Evolutionary conservation across 2,329 filamentous ascomycete genomes (phyloP).

Genomic region (Ramularia endophylla): DNA sequence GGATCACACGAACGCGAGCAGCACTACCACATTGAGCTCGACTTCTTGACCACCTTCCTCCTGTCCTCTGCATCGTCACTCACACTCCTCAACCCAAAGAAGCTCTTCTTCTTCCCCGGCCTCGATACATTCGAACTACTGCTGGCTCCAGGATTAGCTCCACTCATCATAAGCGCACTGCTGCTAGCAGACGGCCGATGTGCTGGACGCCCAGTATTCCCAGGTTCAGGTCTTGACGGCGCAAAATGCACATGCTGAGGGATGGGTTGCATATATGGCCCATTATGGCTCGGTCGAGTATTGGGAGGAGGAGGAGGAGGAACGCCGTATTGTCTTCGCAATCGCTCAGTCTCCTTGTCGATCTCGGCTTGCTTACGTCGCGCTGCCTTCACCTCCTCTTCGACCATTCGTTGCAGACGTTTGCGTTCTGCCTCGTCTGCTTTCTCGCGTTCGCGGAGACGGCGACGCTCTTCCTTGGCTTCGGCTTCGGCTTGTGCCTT

Average conservation of each 20-base stretch:
- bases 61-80: conserved; percentile 24
- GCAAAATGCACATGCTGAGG: too few relatives aligned
- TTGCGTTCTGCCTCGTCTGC: conserved; percentile 52
- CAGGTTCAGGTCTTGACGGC: too few relatives aligned
- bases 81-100: conserved; percentile 31
- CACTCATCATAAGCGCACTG: conserved; percentile 30
- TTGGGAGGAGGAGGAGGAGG: conserved; percentile 29
- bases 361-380: conserved; percentile 45
- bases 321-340: conserved; percentile 63
- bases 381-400: conserved; percentile 56
- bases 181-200: conserved; percentile 17
- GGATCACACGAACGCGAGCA: too few relatives aligned
- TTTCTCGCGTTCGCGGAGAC: conserved; percentile 52
- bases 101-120: conserved; percentile 33
- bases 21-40: conserved; percentile 38
- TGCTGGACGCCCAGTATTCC: too few relatives aligned
- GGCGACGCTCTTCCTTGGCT: conserved; percentile 40
- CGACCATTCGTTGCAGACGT: conserved; percentile 49
- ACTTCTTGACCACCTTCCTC: conserved; percentile 37
- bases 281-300: conserved; percentile 19
- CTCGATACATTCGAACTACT: conserved; percentile 10
- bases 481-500: conserved; percentile 39
- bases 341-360: conserved; percentile 69
- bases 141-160: conserved; percentile 19
- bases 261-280: conserved; percentile 25